Evolutionary conservation across 169 alveolate species (phyloP), one percentile per base, ranked within the genome.

Genomic region (Plasmodium gallinaceum): DNA sequence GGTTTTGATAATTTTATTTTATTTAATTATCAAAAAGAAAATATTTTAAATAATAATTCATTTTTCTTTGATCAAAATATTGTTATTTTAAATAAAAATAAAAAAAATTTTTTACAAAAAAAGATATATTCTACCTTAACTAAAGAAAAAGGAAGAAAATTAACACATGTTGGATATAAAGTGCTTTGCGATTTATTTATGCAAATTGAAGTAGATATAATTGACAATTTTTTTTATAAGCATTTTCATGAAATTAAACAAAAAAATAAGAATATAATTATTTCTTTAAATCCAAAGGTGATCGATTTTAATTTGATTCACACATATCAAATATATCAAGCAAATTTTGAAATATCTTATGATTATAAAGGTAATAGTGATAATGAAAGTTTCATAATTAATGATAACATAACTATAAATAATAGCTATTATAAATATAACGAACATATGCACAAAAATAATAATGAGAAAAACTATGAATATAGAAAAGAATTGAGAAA

Each of bases 61-160:
- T 14, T 76, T 39, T 62, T 37, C n/a, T 18, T 52, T 37, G 89
- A 68, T 37, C 62, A 48, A 14, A 76, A 58, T 32, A 24, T 64
- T 76, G 3, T 52, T 12, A 76, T 76, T 24, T 10, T 76, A 26
- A 76, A 64, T 64, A 61, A 57, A 52, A 61, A 52, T 46, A 52
- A 43, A 75, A 45, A 64, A n/a, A 20, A 76, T 48, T 5, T 46
- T 52, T 20, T 76, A 24, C 54, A 64, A 42, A 24, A 62, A 24
- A 76, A 57, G 42, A 8, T 51, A n/a, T 76, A 76, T 76, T n/a
- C 26, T n/a, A 76, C 89, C 16, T 76, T 76, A 42, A 76, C 69
- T 14, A 24, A 39, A 43, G 68, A 32, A 0, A 22, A 32, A 14
- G 32, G 22, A 24, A 42, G 4, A 4, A 37, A 62, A 9, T n/a